Percentiles rank a stretch among this genome's conserved stretches.
Conservation (phyloP, 192 early-diverging fungal species). For the Glomus cerebriforme region DNA sequence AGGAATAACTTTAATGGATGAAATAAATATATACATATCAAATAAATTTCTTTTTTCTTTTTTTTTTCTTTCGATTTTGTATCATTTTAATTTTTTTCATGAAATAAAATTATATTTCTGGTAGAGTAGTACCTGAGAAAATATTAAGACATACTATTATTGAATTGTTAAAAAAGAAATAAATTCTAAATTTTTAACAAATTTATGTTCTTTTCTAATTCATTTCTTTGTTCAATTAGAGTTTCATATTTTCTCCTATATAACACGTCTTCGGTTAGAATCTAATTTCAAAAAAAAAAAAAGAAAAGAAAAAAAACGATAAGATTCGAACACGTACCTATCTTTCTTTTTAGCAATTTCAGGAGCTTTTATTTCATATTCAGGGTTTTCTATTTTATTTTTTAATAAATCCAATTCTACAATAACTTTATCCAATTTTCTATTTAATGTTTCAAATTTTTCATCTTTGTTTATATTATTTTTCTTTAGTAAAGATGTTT, state of each 20-base stretch:
- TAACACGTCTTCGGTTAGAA: background rate
- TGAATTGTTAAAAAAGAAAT: no score
- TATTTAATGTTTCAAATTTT: constrained; percentile 27
- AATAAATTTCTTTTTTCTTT: no score
- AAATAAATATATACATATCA: no score
- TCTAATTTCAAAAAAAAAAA: no score
- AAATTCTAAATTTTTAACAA: background rate
- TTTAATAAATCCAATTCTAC: constrained; percentile 37
- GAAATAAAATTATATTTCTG: no score
- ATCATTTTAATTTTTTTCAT: no score
- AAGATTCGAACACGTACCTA: constrained; percentile 33
- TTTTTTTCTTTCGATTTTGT: no score
- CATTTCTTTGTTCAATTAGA: background rate
- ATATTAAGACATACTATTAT: no score
- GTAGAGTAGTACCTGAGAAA: no score
- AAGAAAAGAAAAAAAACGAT: background rate
- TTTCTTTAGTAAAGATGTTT: constrained; percentile 29
- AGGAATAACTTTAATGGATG: no score
- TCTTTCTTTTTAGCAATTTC: constrained; percentile 38
- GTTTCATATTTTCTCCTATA: background rate
- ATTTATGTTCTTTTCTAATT: background rate
- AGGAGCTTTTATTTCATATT: constrained; percentile 38
- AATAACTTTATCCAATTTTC: constrained; percentile 38
- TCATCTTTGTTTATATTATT: constrained; percentile 25
- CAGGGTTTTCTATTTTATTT: constrained; percentile 31